Evolutionary conservation across 352 stramenopile species (phyloP), one percentile per base, ranked within the genome.

Genomic region (Pythium sukuiense): DNA sequence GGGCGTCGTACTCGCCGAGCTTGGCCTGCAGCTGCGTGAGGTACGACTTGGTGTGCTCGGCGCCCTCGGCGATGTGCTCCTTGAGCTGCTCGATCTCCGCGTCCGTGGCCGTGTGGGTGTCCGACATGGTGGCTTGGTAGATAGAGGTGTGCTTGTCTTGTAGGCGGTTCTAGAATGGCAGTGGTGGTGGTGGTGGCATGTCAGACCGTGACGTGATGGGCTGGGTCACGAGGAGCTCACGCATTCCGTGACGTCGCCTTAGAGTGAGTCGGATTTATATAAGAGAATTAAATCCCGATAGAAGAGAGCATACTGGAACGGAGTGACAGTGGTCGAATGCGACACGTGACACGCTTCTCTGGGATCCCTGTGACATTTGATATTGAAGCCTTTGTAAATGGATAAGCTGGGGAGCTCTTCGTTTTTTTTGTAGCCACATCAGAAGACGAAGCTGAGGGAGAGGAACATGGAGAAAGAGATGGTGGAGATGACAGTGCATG

Each of bases 11-110:
- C 64, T 89, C 63, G 30, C 27, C 12, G 33, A 77, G 59, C 59
- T 71, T 72, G 54, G 45, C 52, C 60, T 69, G 67, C 14, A 77
- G 60, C 69, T 72, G 73, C 35, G 71, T 73, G 43, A 90, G 69
- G 58, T 93, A 90, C 68, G 80, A 84, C 74, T 89, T 89, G 69
- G 84, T 90, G 71, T 90, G 81, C 61, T 89, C 75, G 13, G 83
- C 73, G 60, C 84, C 80, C 64, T 87, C 77, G 48, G 85, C 69
- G 63, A 92, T 87, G 72, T 88, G 80, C 65, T 81, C 67, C 70
- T 90, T 80, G 37, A 92, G 73, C 72, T 88, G 84, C 60, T 83
- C 70, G 33, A 90, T 67, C 50, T 88, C 71, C 55, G 70, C 37
- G 24, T 69, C 33, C 56, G 67, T 56, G 37, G 59, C 55, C 20